Evolutionary conservation across 2,329 filamentous ascomycete species (phyloP), one percentile per base, ranked within the genome.

Genomic region (Lachnellula arida): DNA sequence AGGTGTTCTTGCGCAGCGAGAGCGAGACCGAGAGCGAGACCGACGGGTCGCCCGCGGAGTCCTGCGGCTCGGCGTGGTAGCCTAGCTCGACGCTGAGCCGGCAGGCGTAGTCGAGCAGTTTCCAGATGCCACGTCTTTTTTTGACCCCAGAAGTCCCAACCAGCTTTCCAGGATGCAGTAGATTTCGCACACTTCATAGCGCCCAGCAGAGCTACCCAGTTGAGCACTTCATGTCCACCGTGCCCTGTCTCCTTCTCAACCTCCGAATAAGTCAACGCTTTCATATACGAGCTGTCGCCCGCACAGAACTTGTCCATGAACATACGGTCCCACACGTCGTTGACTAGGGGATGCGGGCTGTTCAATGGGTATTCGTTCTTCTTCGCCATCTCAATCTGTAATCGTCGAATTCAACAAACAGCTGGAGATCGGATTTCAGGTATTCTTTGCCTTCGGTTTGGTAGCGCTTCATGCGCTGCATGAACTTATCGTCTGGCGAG

Each of bases 311-410:
- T 55, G 9, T 66, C 54, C 44, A 69, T 57, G 53, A 69, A 69
- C 54, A 60, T 61, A 23, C 57, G 50, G 39, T 68, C 67, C 67
- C 65, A 68, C 11, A 64, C 64, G 12, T 53, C 61, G 51, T 67
- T 69, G 14, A 68, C 65, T 3, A 69, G 60, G n/a, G 67, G 67
- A 53, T 69, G 67, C 48, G 67, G 67, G 23, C 61, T 60, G 53
- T 67, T 67, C 9, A 68, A 55, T 5, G 67, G 67, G 53, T 69
- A 68, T 56, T 68, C 65, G 53, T 68, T 68, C 57, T 64, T 68
- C 42, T 55, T 57, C 4, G 66, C 66, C 65, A 68, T 68, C 53
- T 68, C 65, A n/a, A 68, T 59, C 47, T 66, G 49, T 70, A 68
- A 32, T 68, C 64, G 52, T 69, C 63, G 49, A 69, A 65, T 25